Base-by-base conservation (phyloP, 129 eudicot species). In the sunflower (Helianthus annuus) region DNA sequence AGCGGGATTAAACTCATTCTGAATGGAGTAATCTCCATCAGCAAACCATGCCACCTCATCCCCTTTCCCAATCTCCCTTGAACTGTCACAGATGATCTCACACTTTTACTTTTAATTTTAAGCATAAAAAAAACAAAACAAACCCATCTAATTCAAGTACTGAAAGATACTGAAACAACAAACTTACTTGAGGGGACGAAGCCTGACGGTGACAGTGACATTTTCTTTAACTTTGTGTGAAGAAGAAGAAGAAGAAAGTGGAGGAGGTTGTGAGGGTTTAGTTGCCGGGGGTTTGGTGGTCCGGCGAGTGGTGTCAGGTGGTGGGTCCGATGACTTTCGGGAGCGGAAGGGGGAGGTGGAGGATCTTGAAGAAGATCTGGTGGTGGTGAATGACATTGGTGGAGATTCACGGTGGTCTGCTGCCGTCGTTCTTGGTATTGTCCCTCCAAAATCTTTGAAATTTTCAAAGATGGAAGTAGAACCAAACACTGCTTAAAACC, bases 31-130 rank as follows among this genome's bases (percentile, higher is more conserved):
- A 57, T 91, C 96, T 39, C 97, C 97, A 71, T 91, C 97, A 61
- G 96, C 97, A 70, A 88, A 88, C 97, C 97, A 91, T 7, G 96
- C 97, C 13, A 80, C 64, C 68, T 91, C 97, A 32, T 91, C 96
- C 27, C 97, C 97, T 80, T 86, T 91, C 3, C 82, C 75, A 52
- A 88, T 76, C 69, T 91, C 97, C 74, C 97, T 83, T 9, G 80
- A 82, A 81, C 97, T 91, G 83, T 38, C 17, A 66, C 55, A 46
- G 36, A 79, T 38, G 36, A 79, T 38, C 52, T 24, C 66, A 61
- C 53, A n/a, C 32, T 27, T 27, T 19, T 19, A 0, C 27, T 44
- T 52, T 42, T 10, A 17, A 48, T 5, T 29, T n/a, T 3, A 6
- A 6, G 2, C 10, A 42, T 42, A 7, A 42, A 42, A 56, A 19